Conservation (phyloP, 2,329 filamentous ascomycete species). For the Diplodia seriata region DNA sequence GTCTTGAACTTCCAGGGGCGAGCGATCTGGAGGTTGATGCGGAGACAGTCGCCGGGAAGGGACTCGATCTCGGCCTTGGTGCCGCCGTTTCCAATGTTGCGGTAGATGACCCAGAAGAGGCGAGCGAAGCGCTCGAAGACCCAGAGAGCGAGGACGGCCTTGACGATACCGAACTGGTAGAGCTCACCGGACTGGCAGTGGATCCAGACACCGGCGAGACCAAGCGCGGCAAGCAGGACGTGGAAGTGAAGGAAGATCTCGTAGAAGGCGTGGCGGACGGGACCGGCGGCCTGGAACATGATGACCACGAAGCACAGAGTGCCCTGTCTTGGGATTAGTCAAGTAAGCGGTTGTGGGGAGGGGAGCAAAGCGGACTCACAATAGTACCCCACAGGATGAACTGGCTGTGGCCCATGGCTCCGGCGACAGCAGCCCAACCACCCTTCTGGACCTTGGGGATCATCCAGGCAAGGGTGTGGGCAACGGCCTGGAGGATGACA, state of each 20-base stretch:
- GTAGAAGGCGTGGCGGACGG: conserved; percentile 78
- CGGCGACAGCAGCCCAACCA: conserved; percentile 59
- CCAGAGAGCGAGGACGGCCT: conserved; percentile 72
- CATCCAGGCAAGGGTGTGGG: conserved; percentile 69
- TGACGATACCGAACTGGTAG: conserved; percentile 68
- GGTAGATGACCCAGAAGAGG: conserved; percentile 65
- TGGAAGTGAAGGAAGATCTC: conserved; percentile 78
- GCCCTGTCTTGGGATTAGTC: conserved; percentile 51
- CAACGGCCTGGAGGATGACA: conserved; percentile 71
- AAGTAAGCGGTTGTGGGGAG: not conserved
- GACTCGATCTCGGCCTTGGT: conserved; percentile 75
- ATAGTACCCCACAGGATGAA: conserved; percentile 70
- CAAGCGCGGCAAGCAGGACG: conserved; percentile 66
- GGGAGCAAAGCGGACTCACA: conserved; percentile 53
- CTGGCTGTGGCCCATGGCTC: conserved; percentile 49
- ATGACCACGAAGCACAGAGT: conserved; percentile 68
- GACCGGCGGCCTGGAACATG: conserved; percentile 71
- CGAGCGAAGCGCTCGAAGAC: conserved; percentile 67
- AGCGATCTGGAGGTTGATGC: conserved; percentile 75
- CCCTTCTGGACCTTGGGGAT: conserved; percentile 51
- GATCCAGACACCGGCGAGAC: conserved; percentile 71
- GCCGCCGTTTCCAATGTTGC: conserved; percentile 70
- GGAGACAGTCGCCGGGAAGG: conserved; percentile 75
- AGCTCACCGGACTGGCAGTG: conserved; percentile 61
- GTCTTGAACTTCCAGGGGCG: conserved; percentile 78